Conservation (phyloP, 2,329 filamentous ascomycete species). For the Fusarium sp. region DNA sequence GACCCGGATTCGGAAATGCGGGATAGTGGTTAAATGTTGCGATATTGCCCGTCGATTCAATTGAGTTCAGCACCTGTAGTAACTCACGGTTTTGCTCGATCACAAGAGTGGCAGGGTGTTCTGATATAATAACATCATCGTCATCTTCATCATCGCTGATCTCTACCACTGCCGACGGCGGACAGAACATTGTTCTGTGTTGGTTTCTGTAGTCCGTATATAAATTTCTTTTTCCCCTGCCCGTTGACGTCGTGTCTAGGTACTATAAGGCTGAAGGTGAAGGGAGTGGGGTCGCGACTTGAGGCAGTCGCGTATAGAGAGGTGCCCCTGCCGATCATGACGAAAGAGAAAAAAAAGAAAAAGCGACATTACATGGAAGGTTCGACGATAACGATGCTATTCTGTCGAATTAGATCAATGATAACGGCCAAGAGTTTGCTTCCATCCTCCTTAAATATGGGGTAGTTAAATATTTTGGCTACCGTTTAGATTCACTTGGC, state of each 20-base stretch:
- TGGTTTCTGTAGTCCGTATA: neutral
- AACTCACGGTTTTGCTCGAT: neutral
- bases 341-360: neutral
- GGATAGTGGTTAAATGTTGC: slow-evolving; percentile 6
- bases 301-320: neutral
- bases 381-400: neutral
- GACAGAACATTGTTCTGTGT: neutral
- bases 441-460: too few species aligned
- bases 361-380: neutral
- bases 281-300: neutral
- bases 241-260: neutral
- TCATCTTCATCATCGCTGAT: neutral
- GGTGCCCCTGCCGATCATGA: neutral
- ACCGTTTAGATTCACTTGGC: too few species aligned
- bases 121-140: neutral
- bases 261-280: neutral
- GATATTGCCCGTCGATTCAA: slow-evolving; percentile 14
- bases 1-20: slow-evolving; percentile 16
- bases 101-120: neutral
- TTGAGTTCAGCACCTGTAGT: neutral
- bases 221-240: too few species aligned
- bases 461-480: too few species aligned
- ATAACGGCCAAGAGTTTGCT: too few species aligned
- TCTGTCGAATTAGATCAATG: too few species aligned
- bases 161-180: neutral